Base-by-base conservation (phyloP, 2,329 filamentous ascomycete genomes). In the Ophiostoma triangulosporum region DNA sequence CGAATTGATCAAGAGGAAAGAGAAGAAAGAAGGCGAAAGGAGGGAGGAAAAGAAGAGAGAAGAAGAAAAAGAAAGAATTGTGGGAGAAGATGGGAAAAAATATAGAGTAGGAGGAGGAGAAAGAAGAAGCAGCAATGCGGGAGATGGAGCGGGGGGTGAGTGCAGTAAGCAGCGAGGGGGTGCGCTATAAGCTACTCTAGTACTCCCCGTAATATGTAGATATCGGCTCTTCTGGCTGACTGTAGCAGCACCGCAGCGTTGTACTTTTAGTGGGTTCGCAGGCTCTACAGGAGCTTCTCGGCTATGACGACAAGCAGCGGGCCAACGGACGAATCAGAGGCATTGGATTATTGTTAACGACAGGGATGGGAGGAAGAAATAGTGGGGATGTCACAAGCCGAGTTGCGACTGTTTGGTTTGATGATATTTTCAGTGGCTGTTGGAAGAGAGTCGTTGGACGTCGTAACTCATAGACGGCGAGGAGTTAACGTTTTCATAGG, bases 261-360 rank as follows among this genome's bases (percentile, higher is more conserved):
- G n/a, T n/a, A n/a, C n/a, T n/a, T n/a, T n/a, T n/a, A n/a, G n/a
- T n/a, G n/a, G n/a, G n/a, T n/a, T n/a, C n/a, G 29, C 24, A 29
- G 43, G 43, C 43, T 27, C 43, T 29, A 29, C 43, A 46, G 43
- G 26, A 50, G 48, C 57, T 53, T 54, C 59, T 62, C 61, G 61
- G 61, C 60, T 63, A 63, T 63, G 61, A 63, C 61, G 60, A 61
- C 55, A 57, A 58, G 50, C 49, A 11, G 58, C 60, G 60, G 60
- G 53, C 56, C 54, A 58, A 38, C 57, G 57, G 59, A 50, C 61
- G 58, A 62, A 62, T 62, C 61, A 62, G 58, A 53, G 31, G 38
- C 15, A n/a, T 50, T 56, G 57, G 57, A 62, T 62, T 62, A 62
- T 61, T 59, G 52, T 56, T 56, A 40, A 52, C 43, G 35, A 29